phyloP scores from a whole-genome alignment of 2,329 filamentous ascomycete genomes.

The Aureobasidium namibiae region DNA sequence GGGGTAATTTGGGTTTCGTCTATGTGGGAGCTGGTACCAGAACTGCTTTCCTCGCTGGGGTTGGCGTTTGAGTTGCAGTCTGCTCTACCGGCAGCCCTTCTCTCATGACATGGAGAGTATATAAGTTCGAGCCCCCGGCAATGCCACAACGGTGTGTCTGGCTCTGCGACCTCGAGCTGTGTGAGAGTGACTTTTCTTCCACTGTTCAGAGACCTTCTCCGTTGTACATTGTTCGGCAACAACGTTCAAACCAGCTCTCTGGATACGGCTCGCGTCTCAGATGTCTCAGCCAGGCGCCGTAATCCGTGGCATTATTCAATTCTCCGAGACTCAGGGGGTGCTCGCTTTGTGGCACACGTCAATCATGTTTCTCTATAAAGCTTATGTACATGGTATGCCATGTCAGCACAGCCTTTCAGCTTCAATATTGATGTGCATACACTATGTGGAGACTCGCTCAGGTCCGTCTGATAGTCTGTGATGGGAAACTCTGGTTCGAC shows the following conservation, averaged over 20 bases:
- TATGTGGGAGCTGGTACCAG: constrained; percentile 28
- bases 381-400: constrained; percentile 8
- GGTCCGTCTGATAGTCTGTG: not conserved
- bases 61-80: constrained; percentile 18
- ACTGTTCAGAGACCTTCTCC: not conserved
- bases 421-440: constrained; percentile 2
- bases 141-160: constrained; percentile 1
- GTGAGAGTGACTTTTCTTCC: not conserved
- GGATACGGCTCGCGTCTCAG: constrained; percentile 3
- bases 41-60: constrained; percentile 25
- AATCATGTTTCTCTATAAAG: not conserved
- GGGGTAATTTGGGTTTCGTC: constrained; percentile 30
- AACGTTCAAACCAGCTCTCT: constrained; percentile 1
- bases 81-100: not conserved
- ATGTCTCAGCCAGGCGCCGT: constrained; percentile 8
- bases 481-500: not conserved
- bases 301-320: not conserved
- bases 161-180: constrained; percentile 4
- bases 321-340: constrained; percentile 2
- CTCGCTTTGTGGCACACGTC: not conserved
- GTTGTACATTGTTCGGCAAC: constrained; percentile 7
- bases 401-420: not conserved
- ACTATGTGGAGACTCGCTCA: constrained; percentile 4
- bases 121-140: not conserved
- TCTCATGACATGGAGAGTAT: not conserved